Conservation (phyloP, 768 basidiomycete species). For the Multifurca ochricompacta region DNA sequence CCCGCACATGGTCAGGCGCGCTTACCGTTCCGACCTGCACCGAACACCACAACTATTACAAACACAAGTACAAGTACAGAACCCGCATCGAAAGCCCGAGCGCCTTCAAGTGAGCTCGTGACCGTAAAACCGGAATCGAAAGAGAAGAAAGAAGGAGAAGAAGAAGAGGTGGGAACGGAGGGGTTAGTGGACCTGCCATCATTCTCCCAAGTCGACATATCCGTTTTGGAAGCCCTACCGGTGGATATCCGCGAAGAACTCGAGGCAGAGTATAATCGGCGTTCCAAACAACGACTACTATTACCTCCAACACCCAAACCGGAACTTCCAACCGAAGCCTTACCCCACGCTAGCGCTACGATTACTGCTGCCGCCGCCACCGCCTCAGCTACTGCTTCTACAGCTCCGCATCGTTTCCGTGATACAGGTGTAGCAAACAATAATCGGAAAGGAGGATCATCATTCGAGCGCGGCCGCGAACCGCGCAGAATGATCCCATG, state of each 20-base stretch:
- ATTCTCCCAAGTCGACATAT: constrained; percentile 68
- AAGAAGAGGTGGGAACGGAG: too few relatives aligned
- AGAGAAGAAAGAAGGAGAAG: too few relatives aligned
- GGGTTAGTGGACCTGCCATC: constrained; percentile 43
- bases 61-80: not conserved
- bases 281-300: too few relatives aligned
- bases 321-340: constrained; percentile 4
- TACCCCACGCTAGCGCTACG: constrained; percentile 9
- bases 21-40: constrained; percentile 46
- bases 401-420: constrained; percentile 10
- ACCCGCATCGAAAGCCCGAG: not conserved
- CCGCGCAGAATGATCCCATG: not conserved
- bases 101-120: constrained; percentile 6
- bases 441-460: too few relatives aligned
- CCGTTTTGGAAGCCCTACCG: constrained; percentile 64
- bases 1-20: constrained; percentile 47
- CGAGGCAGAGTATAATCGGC: constrained; percentile 55
- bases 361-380: too few relatives aligned
- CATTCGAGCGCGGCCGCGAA: not conserved
- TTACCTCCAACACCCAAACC: constrained; percentile 35
- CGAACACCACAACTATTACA: constrained; percentile 4
- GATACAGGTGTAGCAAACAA: constrained; percentile 5
- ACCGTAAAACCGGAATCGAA: not conserved
- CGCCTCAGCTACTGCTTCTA: too few relatives aligned
- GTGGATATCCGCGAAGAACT: constrained; percentile 62